A percentile compares a stretch with the other conserved stretches of the same genome.
These are phyloP conservation scores for Diplogelasinospora grovesii DNA, from an alignment of 495 filamentous ascomycete species.

Conservation along the genomic window DNA sequence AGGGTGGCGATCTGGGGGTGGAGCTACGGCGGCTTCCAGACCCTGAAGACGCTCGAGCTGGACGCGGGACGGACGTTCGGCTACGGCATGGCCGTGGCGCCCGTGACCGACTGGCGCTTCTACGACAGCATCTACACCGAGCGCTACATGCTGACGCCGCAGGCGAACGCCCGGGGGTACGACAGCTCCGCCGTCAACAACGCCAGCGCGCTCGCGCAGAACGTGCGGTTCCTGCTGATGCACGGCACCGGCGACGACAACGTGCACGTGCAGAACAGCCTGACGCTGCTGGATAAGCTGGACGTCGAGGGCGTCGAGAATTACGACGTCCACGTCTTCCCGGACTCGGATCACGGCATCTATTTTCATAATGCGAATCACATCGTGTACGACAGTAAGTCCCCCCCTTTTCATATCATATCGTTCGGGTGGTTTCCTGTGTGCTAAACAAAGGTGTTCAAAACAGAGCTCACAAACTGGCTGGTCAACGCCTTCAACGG, in stretches of 20 bases:
- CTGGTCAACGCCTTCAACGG: slow-evolving; percentile 96
- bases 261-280: slow-evolving; percentile 89
- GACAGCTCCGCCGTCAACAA: slow-evolving; percentile 66
- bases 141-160: slow-evolving; percentile 89
- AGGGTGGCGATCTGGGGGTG: slow-evolving; percentile 95
- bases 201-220: slow-evolving; percentile 58
- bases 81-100: slow-evolving; percentile 97
- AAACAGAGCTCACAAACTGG: slow-evolving; percentile 80
- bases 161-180: slow-evolving; percentile 74
- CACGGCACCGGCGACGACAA: slow-evolving; percentile 95
- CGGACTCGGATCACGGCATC: slow-evolving; percentile 93
- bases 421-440: too few species aligned
- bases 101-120: slow-evolving; percentile 93
- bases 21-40: slow-evolving; percentile 96
- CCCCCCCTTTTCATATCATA: background rate
- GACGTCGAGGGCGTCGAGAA: slow-evolving; percentile 82
- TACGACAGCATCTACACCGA: slow-evolving; percentile 97
- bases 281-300: slow-evolving; percentile 78
- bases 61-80: slow-evolving; percentile 85
- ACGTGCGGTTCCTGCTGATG: slow-evolving; percentile 85
- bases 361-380: slow-evolving; percentile 88
- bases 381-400: slow-evolving; percentile 92
- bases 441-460: slow-evolving; percentile 17
- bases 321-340: slow-evolving; percentile 94
- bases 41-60: slow-evolving; percentile 88